phyloP scores from a whole-genome alignment of 257 asterid genomes.

The Rauvolfia tetraphylla region DNA sequence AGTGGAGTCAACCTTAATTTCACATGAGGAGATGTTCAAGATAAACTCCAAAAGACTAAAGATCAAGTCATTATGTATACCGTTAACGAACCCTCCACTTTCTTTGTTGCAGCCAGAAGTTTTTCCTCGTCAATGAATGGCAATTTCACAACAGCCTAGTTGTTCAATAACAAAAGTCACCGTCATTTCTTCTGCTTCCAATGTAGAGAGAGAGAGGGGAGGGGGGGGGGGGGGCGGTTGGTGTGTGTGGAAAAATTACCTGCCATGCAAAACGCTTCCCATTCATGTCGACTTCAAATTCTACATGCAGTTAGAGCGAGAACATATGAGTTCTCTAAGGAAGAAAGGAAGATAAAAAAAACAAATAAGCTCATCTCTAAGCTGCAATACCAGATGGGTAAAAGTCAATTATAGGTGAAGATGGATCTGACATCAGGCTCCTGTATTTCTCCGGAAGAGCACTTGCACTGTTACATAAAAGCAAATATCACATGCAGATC shows the following conservation, averaged over 20 bases:
- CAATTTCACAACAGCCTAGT: conserved; percentile 82
- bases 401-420: conserved; percentile 72
- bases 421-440: conserved; percentile 80
- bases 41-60: conserved; percentile 3
- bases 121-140: conserved; percentile 95
- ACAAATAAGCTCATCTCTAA: background rate
- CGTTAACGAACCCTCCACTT: conserved; percentile 82
- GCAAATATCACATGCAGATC: background rate
- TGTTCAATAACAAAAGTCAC: conserved; percentile 24
- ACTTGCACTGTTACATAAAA: conserved; percentile 50
- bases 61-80: conserved; percentile 36
- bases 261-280: conserved; percentile 99
- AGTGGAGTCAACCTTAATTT: background rate
- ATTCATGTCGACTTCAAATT: conserved; percentile 91
- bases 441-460: conserved; percentile 85
- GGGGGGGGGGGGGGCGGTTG: too few relatives aligned
- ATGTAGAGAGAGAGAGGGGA: too few relatives aligned
- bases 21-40: background rate
- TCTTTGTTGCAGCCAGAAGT: conserved; percentile 78
- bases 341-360: background rate
- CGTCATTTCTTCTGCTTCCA: conserved; percentile 6
- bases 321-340: conserved; percentile 21
- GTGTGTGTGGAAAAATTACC: conserved; percentile 49
- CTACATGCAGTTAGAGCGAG: conserved; percentile 32
- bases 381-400: conserved; percentile 68